These are phyloP conservation scores for Neurospora africana DNA, from an alignment of 495 filamentous ascomycete species.

Conservation along the genomic window DNA sequence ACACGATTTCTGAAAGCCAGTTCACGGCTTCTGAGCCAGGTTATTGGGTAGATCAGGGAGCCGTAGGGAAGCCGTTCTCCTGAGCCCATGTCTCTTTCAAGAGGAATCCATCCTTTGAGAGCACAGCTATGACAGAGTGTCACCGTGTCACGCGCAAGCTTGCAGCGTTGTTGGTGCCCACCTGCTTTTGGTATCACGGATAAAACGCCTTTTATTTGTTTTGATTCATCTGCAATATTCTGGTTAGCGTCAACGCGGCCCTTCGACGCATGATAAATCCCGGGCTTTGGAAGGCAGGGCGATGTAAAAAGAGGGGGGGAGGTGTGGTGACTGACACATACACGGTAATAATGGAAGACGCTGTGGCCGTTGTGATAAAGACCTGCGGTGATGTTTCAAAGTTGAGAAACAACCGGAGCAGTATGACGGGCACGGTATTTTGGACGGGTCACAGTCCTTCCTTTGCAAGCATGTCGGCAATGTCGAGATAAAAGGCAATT, in stretches of 20 bases:
- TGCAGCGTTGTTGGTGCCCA: neutral
- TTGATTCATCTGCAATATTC: neutral
- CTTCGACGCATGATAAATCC: neutral
- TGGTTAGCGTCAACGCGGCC: neutral
- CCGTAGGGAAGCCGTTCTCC: neutral
- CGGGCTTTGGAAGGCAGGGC: neutral
- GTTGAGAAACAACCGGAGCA: neutral
- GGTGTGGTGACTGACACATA: neutral
- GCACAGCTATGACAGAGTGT: neutral
- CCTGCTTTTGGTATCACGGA: neutral
- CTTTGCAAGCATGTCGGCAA: conserved; percentile 75
- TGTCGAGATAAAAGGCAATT: conserved; percentile 87
- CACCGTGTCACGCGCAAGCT: neutral
- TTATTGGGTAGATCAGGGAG: neutral
- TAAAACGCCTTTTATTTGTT: neutral
- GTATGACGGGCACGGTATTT: neutral
- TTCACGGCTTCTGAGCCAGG: neutral
- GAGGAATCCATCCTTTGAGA: neutral
- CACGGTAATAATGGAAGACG: neutral
- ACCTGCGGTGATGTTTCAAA: neutral
- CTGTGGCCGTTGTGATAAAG: neutral
- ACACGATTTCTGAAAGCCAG: neutral
- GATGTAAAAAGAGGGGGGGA: neutral
- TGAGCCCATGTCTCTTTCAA: neutral
- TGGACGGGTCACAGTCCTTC: conserved; percentile 42